A percentile compares a stretch with the other conserved stretches of the same genome.
Evolutionary conservation across 371 early-diverging fungal genomes (phyloP).

Genomic region (Capillidium rhysosporum): DNA sequence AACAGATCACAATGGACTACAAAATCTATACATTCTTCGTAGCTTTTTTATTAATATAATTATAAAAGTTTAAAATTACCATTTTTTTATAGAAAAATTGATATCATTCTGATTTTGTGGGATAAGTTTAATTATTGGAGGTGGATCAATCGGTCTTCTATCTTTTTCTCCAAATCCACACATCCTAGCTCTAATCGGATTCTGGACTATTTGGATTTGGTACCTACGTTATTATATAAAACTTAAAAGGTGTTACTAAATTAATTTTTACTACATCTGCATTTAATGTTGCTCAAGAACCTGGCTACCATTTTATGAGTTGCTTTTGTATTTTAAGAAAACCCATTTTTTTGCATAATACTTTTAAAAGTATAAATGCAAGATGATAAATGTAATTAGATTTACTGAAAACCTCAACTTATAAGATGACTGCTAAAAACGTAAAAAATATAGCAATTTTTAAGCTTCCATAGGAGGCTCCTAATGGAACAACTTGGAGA

Average conservation of each 20-base stretch:
- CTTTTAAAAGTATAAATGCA: too few relatives aligned
- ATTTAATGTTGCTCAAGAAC: too few relatives aligned
- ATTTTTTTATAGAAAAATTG: not conserved
- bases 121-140: conserved; percentile 34
- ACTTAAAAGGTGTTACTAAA: not conserved
- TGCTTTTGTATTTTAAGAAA: too few relatives aligned
- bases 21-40: not conserved
- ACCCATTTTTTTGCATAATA: too few relatives aligned
- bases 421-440: too few relatives aligned
- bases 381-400: too few relatives aligned
- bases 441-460: too few relatives aligned
- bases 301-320: too few relatives aligned
- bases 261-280: not conserved
- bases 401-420: too few relatives aligned
- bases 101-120: not conserved
- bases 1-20: conserved; percentile 12
- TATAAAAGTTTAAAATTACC: not conserved
- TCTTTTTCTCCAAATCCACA: conserved; percentile 50
- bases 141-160: conserved; percentile 50
- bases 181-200: conserved; percentile 43
- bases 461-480: too few relatives aligned
- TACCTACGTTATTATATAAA: conserved; percentile 6
- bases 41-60: not conserved
- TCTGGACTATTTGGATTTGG: conserved; percentile 23
- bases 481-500: too few relatives aligned